Evolutionary conservation across 306 rosid genomes (phyloP).

Genomic region (Styphnolobium japonicum): DNA sequence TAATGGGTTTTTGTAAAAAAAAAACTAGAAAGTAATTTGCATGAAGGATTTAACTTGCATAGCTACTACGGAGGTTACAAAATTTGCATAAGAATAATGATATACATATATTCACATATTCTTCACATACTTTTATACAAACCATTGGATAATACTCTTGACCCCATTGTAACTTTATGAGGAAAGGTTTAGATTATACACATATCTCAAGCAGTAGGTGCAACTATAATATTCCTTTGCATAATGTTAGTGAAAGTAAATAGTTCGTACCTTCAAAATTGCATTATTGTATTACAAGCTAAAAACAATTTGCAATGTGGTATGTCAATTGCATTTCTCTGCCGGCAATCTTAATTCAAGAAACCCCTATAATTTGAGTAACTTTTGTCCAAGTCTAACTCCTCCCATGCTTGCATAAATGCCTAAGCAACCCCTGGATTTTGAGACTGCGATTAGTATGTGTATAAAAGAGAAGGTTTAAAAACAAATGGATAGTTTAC

Average conservation of each 20-base stretch:
- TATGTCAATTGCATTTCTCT: not conserved
- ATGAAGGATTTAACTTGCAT: not conserved
- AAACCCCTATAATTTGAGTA: not conserved
- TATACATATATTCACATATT: not conserved
- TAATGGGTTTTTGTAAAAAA: not conserved
- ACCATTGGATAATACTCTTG: not conserved
- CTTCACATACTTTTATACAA: too few species aligned
- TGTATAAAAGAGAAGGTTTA: not conserved
- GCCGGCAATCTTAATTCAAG: not conserved
- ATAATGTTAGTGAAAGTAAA: not conserved
- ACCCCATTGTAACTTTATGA: not conserved
- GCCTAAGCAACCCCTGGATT: not conserved
- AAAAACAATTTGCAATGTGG: not conserved
- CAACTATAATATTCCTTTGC: too few species aligned
- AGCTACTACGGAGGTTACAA: not conserved
- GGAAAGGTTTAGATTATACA: not conserved
- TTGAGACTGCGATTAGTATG: not conserved
- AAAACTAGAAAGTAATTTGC: not conserved
- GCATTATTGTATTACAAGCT: not conserved
- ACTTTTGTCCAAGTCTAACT: not conserved
- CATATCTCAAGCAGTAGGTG: too few species aligned
- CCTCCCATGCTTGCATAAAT: not conserved
- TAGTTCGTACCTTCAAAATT: not conserved
- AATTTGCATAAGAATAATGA: not conserved
- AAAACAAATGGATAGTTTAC: too few species aligned